Conservation (phyloP, 345 rosid species). For the Psidium guajava region DNA sequence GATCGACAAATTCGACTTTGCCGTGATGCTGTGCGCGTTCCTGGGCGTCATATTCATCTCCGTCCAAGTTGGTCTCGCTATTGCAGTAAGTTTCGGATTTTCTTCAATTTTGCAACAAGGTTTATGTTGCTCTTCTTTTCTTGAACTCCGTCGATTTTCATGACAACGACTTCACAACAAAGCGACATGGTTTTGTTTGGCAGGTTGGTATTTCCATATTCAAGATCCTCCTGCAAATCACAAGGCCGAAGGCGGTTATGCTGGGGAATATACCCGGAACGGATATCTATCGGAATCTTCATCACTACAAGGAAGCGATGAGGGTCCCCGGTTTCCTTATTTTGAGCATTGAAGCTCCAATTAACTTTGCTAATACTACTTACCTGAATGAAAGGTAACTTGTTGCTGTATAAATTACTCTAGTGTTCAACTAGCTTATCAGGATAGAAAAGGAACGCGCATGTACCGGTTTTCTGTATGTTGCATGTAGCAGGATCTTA, state of each 20-base stretch:
- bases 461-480: background rate
- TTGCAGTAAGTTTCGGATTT: constrained; percentile 49
- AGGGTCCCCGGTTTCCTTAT: constrained; percentile 70
- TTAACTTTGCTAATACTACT: constrained; percentile 77
- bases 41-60: constrained; percentile 81
- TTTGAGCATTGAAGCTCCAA: constrained; percentile 68
- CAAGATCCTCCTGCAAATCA: constrained; percentile 73
- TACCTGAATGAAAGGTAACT: constrained; percentile 79
- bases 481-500: constrained; percentile 24
- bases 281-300: constrained; percentile 47
- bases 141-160: background rate
- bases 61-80: constrained; percentile 70
- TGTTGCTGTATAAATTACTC: background rate
- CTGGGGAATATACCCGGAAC: constrained; percentile 82
- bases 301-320: constrained; percentile 69
- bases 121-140: background rate
- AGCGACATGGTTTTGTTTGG: background rate
- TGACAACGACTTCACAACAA: background rate
- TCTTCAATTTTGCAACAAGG: background rate
- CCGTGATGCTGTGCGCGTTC: constrained; percentile 71
- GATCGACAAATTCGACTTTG: constrained; percentile 84
- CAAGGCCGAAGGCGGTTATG: constrained; percentile 72
- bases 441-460: background rate
- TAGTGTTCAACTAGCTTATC: background rate
- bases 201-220: constrained; percentile 80